Evolutionary conservation across 1,284 basidiomycete genomes (phyloP), one percentile per base, ranked within the genome.

Genomic region (Pseudozyma tsukubaensis): DNA sequence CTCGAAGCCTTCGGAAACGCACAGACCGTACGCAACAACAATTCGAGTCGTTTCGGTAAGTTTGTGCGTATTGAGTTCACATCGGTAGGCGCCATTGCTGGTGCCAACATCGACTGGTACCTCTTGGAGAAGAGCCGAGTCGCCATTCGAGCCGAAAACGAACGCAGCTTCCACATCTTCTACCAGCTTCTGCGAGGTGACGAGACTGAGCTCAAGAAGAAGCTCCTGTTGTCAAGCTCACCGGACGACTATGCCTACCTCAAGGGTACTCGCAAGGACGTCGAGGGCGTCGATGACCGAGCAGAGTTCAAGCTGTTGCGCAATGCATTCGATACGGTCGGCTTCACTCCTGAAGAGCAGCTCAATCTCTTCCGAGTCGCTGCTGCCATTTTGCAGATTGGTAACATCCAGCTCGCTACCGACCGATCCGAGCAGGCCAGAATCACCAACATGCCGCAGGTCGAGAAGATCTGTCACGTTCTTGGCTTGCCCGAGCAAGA

Each of bases 41-140:
- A 99, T 83, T 99, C 97, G 9, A 95, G 93, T 89, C 92, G 97
- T 48, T 99, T 98, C 85, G 72, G 94, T 29, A 99, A 99, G 86
- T 99, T 99, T 85, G 93, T 99, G 40, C 89, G 94, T 50, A 99
- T 99, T 77, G 93, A 92, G 82, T 99, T 99, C 85, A 91, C 93
- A 0, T 91, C 93, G 0, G 90, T 93, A 61, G 96, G 96, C 0
- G 94, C 94, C 69, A 99, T 99, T 61, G 93, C 94, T 0, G 97
- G 97, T 2, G 97, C 97, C 42, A 97, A 96, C 82, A 96, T 99
- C 71, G 95, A 99, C 84, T 99, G 97, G 97, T 99, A 99, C 84
- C 88, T 99, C 43, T 87, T 99, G 50, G 97, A 99, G 87, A 99
- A 99, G 88, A 96, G 94, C 83, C 87, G 97, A 78, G 95, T 99